Percentiles rank a stretch among this genome's conserved stretches.
phyloP scores from a whole-genome alignment of 805 yeast species.

The Starmerella roubikii region DNA sequence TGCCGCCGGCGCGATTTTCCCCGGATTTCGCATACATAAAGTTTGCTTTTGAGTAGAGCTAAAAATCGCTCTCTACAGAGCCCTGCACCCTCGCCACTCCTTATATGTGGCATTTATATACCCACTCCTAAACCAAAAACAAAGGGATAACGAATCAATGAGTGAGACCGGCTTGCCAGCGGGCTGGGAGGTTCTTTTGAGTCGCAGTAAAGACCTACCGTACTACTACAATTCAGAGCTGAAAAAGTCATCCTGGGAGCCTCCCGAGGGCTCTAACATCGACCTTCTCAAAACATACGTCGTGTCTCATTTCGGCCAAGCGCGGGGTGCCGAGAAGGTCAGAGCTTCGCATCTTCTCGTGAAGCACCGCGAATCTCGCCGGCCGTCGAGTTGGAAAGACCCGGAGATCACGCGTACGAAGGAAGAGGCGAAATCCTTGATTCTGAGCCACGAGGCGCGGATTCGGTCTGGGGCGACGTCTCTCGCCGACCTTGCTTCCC shows the following conservation, averaged over 20 bases:
- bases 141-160: conserved; percentile 6
- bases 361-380: conserved; percentile 70
- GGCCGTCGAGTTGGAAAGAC: conserved; percentile 86
- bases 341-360: conserved; percentile 71
- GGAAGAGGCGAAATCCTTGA: conserved; percentile 60
- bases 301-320: conserved; percentile 23
- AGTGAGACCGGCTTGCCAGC: conserved; percentile 59
- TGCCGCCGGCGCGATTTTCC: no score
- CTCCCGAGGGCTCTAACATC: conserved; percentile 71
- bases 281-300: conserved; percentile 46
- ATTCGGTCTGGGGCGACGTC: conserved; percentile 52
- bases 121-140: no score
- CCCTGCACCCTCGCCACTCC: no score
- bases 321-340: conserved; percentile 34
- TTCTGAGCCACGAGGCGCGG: conserved; percentile 43
- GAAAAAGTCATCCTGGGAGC: conserved; percentile 74
- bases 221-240: conserved; percentile 64
- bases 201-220: conserved; percentile 71
- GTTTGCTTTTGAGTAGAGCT: no score
- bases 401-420: conserved; percentile 62
- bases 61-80: no score
- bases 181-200: conserved; percentile 69
- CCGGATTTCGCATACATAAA: no score
- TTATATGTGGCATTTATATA: no score
- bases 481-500: conserved; percentile 58